phyloP scores from a whole-genome alignment of 1,139 yeast genomes.

The Saccharomyces hybrid region DNA sequence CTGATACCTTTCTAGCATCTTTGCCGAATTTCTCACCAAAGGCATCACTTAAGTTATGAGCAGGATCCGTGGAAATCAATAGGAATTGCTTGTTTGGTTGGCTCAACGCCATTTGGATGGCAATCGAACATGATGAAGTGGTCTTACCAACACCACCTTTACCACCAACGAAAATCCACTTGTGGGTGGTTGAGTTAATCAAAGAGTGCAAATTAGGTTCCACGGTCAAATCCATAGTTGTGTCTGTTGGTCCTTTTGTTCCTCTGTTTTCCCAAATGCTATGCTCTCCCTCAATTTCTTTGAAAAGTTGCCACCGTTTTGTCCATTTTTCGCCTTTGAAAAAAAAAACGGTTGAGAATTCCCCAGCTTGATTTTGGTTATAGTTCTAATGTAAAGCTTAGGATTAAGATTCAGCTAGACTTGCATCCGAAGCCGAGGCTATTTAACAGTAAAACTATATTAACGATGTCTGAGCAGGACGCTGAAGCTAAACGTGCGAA shows the following conservation, averaged over 20 bases:
- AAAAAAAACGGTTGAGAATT: neutral
- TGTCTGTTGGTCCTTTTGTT: neutral
- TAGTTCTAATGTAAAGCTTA: neutral
- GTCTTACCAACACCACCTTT: conserved; percentile 99
- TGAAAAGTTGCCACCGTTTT: neutral
- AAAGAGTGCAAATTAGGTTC: conserved; percentile 67
- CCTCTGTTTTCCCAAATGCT: neutral
- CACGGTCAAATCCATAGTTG: conserved; percentile 35
- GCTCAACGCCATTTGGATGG: conserved; percentile 79
- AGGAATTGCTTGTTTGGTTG: conserved; percentile 77
- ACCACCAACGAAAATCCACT: conserved; percentile 98
- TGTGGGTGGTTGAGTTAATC: conserved; percentile 58
- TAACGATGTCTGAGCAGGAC: conserved; percentile 20
- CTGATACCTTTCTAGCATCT: conserved; percentile 90
- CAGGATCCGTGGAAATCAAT: conserved; percentile 94
- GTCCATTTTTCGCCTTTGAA: neutral
- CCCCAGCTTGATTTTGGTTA: neutral
- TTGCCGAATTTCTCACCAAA: conserved; percentile 97
- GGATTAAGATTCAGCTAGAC: neutral
- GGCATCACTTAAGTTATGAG: conserved; percentile 94
- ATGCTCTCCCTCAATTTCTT: neutral
- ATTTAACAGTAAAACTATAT: too few relatives aligned
- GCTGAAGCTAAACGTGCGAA: conserved; percentile 26
- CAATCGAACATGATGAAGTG: conserved; percentile 91
- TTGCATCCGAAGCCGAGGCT: too few relatives aligned